Conservation (phyloP, 129 eudicot genomes). For the Flaveria robusta region DNA sequence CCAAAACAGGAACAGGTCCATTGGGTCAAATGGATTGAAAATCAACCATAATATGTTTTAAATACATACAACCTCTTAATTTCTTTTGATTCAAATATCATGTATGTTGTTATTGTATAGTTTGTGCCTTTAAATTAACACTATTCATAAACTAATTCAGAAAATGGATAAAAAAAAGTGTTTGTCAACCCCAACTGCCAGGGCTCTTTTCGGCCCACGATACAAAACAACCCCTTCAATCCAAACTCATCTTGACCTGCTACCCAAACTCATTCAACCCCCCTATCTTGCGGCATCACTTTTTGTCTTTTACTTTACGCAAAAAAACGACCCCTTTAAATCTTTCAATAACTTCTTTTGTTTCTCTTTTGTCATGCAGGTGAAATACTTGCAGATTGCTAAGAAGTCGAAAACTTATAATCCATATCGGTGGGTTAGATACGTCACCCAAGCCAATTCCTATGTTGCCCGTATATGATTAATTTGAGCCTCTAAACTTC, state of each 20-base stretch:
- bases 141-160: too few relatives aligned
- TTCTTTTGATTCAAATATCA: neutral
- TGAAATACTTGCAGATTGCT: slow-evolving; percentile 87
- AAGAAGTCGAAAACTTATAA: slow-evolving; percentile 77
- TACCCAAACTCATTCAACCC: neutral
- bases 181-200: neutral
- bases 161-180: neutral
- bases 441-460: slow-evolving; percentile 91
- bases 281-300: neutral
- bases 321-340: neutral
- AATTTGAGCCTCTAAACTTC: neutral
- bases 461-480: slow-evolving; percentile 90
- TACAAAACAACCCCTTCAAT: neutral
- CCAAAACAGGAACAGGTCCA: neutral
- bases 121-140: too few relatives aligned
- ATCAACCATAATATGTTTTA: neutral
- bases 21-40: neutral
- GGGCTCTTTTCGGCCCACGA: neutral
- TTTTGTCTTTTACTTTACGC: neutral
- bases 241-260: neutral
- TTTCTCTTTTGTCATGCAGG: slow-evolving; percentile 44
- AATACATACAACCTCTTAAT: neutral
- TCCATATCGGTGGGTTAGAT: slow-evolving; percentile 94
- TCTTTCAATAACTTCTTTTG: neutral
- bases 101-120: neutral